Evolutionary conservation across 73 alveolate genomes (phyloP).

Genomic region (Paramecium sonneborni): DNA sequence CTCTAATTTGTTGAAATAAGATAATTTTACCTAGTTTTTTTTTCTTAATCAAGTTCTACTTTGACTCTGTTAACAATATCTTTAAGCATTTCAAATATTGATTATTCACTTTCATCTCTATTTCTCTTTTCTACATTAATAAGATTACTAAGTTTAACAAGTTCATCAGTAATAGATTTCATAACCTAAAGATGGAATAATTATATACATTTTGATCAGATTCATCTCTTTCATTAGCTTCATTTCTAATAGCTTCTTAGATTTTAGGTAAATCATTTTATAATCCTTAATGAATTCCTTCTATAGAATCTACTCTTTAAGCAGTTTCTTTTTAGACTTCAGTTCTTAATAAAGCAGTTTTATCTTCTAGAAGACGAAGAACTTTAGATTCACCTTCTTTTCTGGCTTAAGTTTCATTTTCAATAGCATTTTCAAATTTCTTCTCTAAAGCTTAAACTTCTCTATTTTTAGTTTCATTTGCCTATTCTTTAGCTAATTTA

Average conservation of each 20-base stretch:
- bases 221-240: conserved; percentile 78
- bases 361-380: conserved; percentile 60
- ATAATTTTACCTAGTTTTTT: conserved; percentile 75
- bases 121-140: conserved; percentile 79
- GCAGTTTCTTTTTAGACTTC: conserved; percentile 57
- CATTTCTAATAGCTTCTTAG: conserved; percentile 81
- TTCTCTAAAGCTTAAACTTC: conserved; percentile 65
- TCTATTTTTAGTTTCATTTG: conserved; percentile 57
- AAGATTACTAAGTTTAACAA: conserved; percentile 67
- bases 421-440: conserved; percentile 62
- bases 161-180: conserved; percentile 78
- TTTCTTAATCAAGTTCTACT: conserved; percentile 84
- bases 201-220: conserved; percentile 64
- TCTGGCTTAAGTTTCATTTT: conserved; percentile 61
- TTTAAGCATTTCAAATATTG: conserved; percentile 88
- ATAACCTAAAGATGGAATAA: conserved; percentile 34
- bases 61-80: conserved; percentile 85
- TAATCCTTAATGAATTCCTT: conserved; percentile 55
- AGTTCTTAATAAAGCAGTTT: conserved; percentile 26
- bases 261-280: conserved; percentile 82
- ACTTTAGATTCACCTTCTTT: conserved; percentile 68
- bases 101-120: conserved; percentile 92
- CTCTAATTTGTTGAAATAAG: no score
- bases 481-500: conserved; percentile 65
- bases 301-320: conserved; percentile 47